Percentiles rank a stretch among this genome's conserved stretches.
Conservation (phyloP, 2,329 filamentous ascomycete genomes). For the Aspergillus sp. region DNA sequence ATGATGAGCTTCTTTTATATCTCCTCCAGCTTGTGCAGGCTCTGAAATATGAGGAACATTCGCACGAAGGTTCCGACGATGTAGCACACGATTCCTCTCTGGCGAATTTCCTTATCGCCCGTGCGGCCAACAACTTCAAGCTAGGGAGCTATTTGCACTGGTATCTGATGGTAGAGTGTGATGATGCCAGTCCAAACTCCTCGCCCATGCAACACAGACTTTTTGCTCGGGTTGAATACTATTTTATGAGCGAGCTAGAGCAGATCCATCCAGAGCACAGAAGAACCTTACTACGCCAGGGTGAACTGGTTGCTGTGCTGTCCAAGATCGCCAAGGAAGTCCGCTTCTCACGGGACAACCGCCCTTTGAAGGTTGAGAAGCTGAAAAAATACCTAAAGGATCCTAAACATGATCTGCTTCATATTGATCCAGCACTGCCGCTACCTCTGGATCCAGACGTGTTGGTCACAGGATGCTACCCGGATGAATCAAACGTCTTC, state of each 20-base stretch:
- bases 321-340: slow-evolving; percentile 88
- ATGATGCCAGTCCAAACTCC: slow-evolving; percentile 75
- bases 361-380: slow-evolving; percentile 76
- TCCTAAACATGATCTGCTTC: slow-evolving; percentile 81
- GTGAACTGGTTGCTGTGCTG: slow-evolving; percentile 81
- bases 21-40: slow-evolving; percentile 93
- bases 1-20: slow-evolving; percentile 87
- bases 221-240: slow-evolving; percentile 89
- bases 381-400: slow-evolving; percentile 84
- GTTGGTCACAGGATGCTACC: slow-evolving; percentile 72
- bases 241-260: slow-evolving; percentile 89
- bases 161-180: slow-evolving; percentile 98
- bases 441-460: slow-evolving; percentile 85
- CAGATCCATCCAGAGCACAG: slow-evolving; percentile 71
- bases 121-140: slow-evolving; percentile 83
- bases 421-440: slow-evolving; percentile 81
- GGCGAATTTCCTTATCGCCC: slow-evolving; percentile 81
- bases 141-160: slow-evolving; percentile 95
- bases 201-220: slow-evolving; percentile 74
- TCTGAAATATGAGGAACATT: slow-evolving; percentile 84
- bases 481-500: slow-evolving; percentile 87
- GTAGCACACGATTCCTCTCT: slow-evolving; percentile 75
- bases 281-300: slow-evolving; percentile 77
- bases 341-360: slow-evolving; percentile 73
- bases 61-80: slow-evolving; percentile 61